Evolutionary conservation across 208 protist genomes (phyloP), one percentile per base, ranked within the genome.

Genomic region (Trypanosoma avium): DNA sequence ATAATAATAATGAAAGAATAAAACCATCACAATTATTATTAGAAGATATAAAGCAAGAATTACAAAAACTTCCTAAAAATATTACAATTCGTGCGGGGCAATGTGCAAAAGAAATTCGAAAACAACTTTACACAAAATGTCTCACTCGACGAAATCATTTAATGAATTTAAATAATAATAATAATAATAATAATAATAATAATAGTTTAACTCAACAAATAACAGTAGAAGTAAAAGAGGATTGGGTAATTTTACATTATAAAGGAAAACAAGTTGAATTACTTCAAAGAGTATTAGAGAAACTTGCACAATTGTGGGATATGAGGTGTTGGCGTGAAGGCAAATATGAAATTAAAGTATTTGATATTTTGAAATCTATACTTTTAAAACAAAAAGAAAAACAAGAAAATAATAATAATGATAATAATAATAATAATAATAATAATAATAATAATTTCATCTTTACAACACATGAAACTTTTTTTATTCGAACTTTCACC

Each of bases 401-500:
- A 17, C 17, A 32, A 4, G 36, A 4, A 36, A 27, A 30, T 48
- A 48, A 22, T 22, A 48, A 17, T 22, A 48, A 17, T 22, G 19
- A 48, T 48, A 48, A 22, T 17, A 48, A 22, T 48, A 48, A 24
- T 24, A 48, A 22, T 48, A 48, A 22, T 48, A 24, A 22, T 48
- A 48, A 48, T 22, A 17, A 3, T 4, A 29, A 33, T 29, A 53
- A 53, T 53, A 29, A 29, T n/a, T 13, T 22, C 30, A 27, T 30
- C 15, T 67, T 67, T 40, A 43, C n/a, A 7, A 67, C 61, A 42
- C 13, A n/a, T 15, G 50, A 67, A 22, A 33, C 50, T 0, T 91
- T 91, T 36, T 68, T 81, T 22, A 27, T 70, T 0, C 75, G 75
- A 21, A 35, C 86, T 36, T 81, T 81, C 57, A 74, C 66, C 3